Conservation (phyloP, 2,329 filamentous ascomycete species). For the Pseudocercospora crystallina region DNA sequence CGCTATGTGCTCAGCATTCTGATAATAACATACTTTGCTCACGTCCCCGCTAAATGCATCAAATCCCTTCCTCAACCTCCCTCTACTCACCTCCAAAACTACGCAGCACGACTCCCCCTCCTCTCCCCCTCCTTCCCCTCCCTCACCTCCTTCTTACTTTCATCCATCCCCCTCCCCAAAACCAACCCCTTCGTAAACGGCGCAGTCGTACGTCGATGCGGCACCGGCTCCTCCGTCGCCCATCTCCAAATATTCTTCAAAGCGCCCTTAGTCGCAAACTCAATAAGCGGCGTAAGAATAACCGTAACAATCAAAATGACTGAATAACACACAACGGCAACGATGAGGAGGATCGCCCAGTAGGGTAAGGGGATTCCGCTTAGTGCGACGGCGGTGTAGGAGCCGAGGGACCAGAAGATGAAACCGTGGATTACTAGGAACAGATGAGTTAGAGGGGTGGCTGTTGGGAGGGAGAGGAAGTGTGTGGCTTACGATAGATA, state of each 20-base stretch:
- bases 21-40: no score
- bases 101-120: no score
- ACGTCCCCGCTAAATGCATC: no score
- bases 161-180: constrained; percentile 17
- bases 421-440: constrained; percentile 45
- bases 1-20: no score
- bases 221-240: constrained; percentile 27
- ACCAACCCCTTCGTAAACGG: constrained; percentile 27
- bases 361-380: constrained; percentile 34
- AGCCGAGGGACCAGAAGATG: constrained; percentile 47
- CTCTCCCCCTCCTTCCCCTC: neutral
- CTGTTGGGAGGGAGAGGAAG: neutral
- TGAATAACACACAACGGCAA: constrained; percentile 38
- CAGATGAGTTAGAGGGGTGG: neutral
- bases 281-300: constrained; percentile 23
- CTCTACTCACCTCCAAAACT: no score
- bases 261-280: constrained; percentile 24
- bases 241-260: constrained; percentile 29
- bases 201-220: constrained; percentile 24
- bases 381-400: constrained; percentile 39
- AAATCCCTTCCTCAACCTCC: no score
- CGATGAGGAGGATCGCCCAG: constrained; percentile 37
- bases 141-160: constrained; percentile 9
- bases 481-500: constrained; percentile 43
- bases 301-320: constrained; percentile 19